Conservation (phyloP, 2,329 filamentous ascomycete genomes). For the Neofusicoccum kwambonambiense region DNA sequence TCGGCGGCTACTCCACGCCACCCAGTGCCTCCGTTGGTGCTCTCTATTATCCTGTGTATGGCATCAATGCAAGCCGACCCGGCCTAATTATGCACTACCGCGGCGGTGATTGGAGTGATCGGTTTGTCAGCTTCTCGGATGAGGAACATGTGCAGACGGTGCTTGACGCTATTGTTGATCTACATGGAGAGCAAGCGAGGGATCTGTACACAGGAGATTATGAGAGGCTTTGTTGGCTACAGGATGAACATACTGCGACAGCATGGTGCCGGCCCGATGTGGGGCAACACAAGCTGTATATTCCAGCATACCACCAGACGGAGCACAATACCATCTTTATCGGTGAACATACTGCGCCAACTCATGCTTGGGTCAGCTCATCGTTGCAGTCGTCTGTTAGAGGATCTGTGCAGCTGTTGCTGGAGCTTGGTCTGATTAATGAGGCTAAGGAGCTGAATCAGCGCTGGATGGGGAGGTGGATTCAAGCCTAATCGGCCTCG, state of each 20-base stretch:
- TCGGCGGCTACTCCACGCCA: not conserved
- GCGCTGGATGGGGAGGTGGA: conserved; percentile 10
- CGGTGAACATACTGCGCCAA: not conserved
- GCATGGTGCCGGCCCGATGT: conserved; percentile 2
- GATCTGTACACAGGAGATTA: not conserved
- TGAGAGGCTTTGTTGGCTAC: not conserved
- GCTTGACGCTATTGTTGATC: not conserved
- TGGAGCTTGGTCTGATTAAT: not conserved
- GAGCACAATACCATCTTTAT: conserved; percentile 2
- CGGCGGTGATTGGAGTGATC: conserved; percentile 2
- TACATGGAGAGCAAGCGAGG: not conserved
- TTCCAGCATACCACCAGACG: not conserved
- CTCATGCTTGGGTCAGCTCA: conserved; percentile 3
- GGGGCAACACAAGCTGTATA: conserved; percentile 7
- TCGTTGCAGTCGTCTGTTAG: not conserved
- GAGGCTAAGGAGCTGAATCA: conserved; percentile 10
- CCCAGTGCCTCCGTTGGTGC: not conserved
- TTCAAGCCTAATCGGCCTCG: not conserved
- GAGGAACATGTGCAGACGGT: conserved; percentile 2
- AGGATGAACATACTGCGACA: not conserved
- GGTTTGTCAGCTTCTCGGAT: conserved; percentile 8
- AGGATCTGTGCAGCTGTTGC: not conserved
- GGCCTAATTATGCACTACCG: conserved; percentile 9
- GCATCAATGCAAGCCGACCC: not conserved
- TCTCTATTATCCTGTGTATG: conserved; percentile 1